Evolutionary conservation across 1,139 yeast species (phyloP), one percentile per base, ranked within the genome.

Genomic region (Geotrichum histeridarum): DNA sequence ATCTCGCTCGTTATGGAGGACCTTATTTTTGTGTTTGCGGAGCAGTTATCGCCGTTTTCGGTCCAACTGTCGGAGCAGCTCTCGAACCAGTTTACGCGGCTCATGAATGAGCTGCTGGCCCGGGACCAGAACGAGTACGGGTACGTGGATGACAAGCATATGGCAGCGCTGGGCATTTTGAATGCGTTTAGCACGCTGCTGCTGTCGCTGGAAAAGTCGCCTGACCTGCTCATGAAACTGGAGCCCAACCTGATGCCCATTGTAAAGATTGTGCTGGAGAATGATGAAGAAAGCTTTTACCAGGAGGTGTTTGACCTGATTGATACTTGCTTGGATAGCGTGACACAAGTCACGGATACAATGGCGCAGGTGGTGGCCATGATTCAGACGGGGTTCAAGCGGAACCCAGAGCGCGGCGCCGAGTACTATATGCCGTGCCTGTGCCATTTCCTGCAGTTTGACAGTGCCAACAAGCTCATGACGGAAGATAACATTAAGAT

Each of bases 1-100:
- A 78, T 93, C 35, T 82, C 95, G 12, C 86, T 86, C 32, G 96
- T 91, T 12, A 89, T 93, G 87, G 98, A 93, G 73, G 97, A 91
- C 64, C 84, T 95, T 66, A 97, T 93, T 27, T 97, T 91, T 65
- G 82, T 80, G 56, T 93, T 86, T 69, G 78, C 95, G 3, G 87
- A 83, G 61, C 95, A 91, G 70, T 75, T 93, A 61, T 93, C 91
- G 60, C 98, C 99, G 27, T 93, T 91, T 71, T 96, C 97, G 6
- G 82, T 86, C 42, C 94, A 88, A 62, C 76, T 93, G 63, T 89
- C 91, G 79, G 77, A 77, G 42, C 91, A 86, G 64, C 74, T 93
- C 61, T 83, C 85, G 31, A 85, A 84, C 58, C 97, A 91, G 68
- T 85, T 90, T 64, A 70, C 89, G 77, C 79, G 86, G 63, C 70